Base-by-base conservation (phyloP, 2,329 filamentous ascomycete genomes). In the Colletotrichum noveboracense region DNA sequence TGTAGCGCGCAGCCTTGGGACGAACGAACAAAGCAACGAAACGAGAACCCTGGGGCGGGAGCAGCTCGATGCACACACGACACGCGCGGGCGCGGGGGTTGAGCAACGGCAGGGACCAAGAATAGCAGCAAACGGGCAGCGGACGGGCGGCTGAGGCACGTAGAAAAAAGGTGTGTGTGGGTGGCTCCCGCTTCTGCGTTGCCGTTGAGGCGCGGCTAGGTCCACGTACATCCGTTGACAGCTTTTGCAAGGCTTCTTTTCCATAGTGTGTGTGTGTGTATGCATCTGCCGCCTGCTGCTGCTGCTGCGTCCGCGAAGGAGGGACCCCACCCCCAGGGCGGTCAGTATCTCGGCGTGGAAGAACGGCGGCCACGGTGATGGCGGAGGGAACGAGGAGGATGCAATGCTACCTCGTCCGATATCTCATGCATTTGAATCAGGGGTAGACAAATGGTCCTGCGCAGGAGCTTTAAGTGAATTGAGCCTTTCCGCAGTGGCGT, bases 341-440 rank as follows among this genome's bases (percentile, higher is more conserved):
- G 70, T 74, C 58, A 52, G 48, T 64, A 65, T 36, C 18, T 62
- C 55, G 26, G 43, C 30, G 13, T 30, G n/a, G 32, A 21, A 7
- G 21, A 28, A 66, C 43, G 43, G 30, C 32, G 26, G 55, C 30
- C 30, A 62, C 26, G 38, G 16, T 34, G 24, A 48, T 36, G 43
- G 43, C 43, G n/a, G n/a, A 52, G 43, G n/a, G 69, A 62, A 16
- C 21, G 26, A 26, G 71, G 34, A 38, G 48, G 70, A 48, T 76
- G 70, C 74, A 65, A 65, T 73, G 64, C 70, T 66, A 69, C 74
- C 36, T 76, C 64, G 70, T 65, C 74, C 70, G 70, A 69, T 65
- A 68, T 26, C 56, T 16, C 28, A 16, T 73, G 56, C 58, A 68
- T 68, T 68, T 65, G 73, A 58, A 64, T 73, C 70, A 73, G 73